A percentile compares a stretch with the other conserved stretches of the same genome.
These are phyloP conservation scores for Spathaspora sp. DNA, from an alignment of 805 yeast genomes.

Conservation along the genomic window DNA sequence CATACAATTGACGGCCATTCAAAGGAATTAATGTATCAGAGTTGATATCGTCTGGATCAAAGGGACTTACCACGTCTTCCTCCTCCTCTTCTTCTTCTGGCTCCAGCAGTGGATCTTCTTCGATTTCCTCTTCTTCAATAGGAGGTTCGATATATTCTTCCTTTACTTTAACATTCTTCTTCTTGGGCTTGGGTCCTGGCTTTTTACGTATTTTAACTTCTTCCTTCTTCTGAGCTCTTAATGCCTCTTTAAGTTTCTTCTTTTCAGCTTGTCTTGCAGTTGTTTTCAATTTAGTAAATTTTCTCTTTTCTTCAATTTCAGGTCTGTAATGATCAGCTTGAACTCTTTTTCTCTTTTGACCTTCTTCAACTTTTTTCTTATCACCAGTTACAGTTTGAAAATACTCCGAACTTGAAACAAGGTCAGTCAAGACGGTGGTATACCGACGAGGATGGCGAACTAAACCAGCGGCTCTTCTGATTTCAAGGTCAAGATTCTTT, in stretches of 20 bases:
- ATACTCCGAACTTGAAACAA: slow-evolving; percentile 26
- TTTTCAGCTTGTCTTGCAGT: slow-evolving; percentile 11
- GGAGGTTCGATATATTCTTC: slow-evolving; percentile 10
- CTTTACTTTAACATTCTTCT: neutral
- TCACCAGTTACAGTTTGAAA: slow-evolving; percentile 41
- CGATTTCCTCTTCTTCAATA: slow-evolving; percentile 9
- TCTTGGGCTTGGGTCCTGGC: slow-evolving; percentile 4
- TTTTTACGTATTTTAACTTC: slow-evolving; percentile 1
- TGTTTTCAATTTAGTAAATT: slow-evolving; percentile 8
- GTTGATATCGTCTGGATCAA: slow-evolving; percentile 34
- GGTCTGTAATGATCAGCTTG: slow-evolving; percentile 25
- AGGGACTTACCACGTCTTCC: slow-evolving; percentile 32
- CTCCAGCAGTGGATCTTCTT: slow-evolving; percentile 9
- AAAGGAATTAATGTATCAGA: slow-evolving; percentile 27
- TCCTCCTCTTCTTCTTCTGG: slow-evolving; percentile 15
- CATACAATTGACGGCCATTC: slow-evolving; percentile 27
- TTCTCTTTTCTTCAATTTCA: slow-evolving; percentile 13
- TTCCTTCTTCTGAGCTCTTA: slow-evolving; percentile 4
- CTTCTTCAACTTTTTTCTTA: slow-evolving; percentile 24
- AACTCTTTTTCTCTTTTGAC: slow-evolving; percentile 30
- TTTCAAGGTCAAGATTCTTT: slow-evolving; percentile 3
- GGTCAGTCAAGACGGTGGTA: slow-evolving; percentile 1
- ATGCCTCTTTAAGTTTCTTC: slow-evolving; percentile 7
- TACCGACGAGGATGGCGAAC: neutral
- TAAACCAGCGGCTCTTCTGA: slow-evolving; percentile 5